Evolutionary conservation across 1,284 basidiomycete species (phyloP), one percentile per base, ranked within the genome.

Genomic region (Ustilago loliicola): DNA sequence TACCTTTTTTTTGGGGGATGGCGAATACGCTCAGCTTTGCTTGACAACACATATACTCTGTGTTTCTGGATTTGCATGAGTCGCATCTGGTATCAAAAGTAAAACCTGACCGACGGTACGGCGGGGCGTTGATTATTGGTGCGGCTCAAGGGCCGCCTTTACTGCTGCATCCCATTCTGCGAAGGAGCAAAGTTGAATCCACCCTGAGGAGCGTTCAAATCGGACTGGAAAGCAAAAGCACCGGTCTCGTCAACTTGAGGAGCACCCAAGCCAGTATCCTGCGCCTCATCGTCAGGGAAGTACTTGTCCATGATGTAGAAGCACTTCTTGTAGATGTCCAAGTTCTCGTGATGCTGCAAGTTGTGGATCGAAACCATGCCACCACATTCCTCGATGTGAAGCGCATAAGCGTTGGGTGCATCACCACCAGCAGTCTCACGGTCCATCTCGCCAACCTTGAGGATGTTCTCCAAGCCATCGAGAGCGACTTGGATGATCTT

Each of bases 301-400:
- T 86, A 86, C 76, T 84, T 83, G 81, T 86, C 84, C 84, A 86
- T 86, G 87, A 98, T 98, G 88, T 95, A 96, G 91, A 97, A 99
- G 73, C 96, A 96, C 89, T 99, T 99, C 90, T 98, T 98, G 90
- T 99, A 90, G 85, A 99, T 99, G 85, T 99, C 96, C 87, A 98
- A 88, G 88, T 98, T 99, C 89, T 99, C 96, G 88, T 99, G 97
- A 88, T 97, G 95, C 88, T 99, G 97, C 74, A 99, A 91, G 88
- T 98, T 96, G 90, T 98, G 96, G 87, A 99, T 98, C 27, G 94
- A 93, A 77, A 96, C 80, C 85, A 99, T 98, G 60, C 97, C 97
- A 79, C 97, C 96, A 40, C 96, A 83, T 69, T 99, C 97, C 88
- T 99, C 97, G 56, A 99, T 94, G 83, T 90, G 98, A 63, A 93